A percentile compares a stretch with the other conserved stretches of the same genome.
Evolutionary conservation across 148 eudicot species (phyloP).

Genomic region (Dysphania ambrosioides): DNA sequence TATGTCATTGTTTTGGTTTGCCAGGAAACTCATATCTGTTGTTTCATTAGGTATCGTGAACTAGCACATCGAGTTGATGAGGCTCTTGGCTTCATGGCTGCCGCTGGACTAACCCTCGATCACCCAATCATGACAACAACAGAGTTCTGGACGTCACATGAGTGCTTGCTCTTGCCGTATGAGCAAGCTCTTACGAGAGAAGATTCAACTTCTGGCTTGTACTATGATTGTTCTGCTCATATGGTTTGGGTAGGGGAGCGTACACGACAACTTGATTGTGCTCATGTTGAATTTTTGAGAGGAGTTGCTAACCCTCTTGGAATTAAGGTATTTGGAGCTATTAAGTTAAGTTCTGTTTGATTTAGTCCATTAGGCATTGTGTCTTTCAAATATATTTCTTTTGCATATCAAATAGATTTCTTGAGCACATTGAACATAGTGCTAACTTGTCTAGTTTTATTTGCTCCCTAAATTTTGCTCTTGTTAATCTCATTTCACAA

Average conservation of each 20-base stretch:
- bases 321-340: slow-evolving; percentile 47
- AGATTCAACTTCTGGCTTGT: slow-evolving; percentile 68
- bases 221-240: slow-evolving; percentile 77
- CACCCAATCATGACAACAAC: slow-evolving; percentile 67
- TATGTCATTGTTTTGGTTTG: background rate
- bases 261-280: slow-evolving; percentile 74
- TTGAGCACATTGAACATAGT: background rate
- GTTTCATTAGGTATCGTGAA: slow-evolving; percentile 58
- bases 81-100: slow-evolving; percentile 76
- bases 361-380: background rate
- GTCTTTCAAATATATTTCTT: background rate
- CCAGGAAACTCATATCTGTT: background rate
- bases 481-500: background rate
- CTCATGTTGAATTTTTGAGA: slow-evolving; percentile 73
- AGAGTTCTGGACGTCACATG: slow-evolving; percentile 77
- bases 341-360: background rate
- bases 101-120: slow-evolving; percentile 60
- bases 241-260: slow-evolving; percentile 86
- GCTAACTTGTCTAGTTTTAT: background rate
- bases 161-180: slow-evolving; percentile 71
- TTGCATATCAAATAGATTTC: background rate
- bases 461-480: background rate
- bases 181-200: slow-evolving; percentile 76
- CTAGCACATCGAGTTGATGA: slow-evolving; percentile 69
- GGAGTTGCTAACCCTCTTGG: slow-evolving; percentile 76